These are phyloP conservation scores for Fraxinus velutina DNA, from an alignment of 305 asterid species.

Conservation along the genomic window DNA sequence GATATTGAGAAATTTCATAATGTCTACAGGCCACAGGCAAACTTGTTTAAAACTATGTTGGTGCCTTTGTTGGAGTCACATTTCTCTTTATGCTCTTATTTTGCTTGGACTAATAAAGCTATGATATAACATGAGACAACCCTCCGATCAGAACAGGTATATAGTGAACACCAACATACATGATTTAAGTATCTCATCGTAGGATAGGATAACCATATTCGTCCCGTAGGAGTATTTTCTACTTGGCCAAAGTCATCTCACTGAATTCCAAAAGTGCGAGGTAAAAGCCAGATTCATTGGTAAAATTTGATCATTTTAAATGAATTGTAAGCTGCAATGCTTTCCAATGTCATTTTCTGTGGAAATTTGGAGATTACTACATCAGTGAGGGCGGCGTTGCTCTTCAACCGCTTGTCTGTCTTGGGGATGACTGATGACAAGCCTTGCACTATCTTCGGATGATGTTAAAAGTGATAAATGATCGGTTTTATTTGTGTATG, in stretches of 20 bases:
- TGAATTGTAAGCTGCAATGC: constrained; percentile 42
- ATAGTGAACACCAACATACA: background rate
- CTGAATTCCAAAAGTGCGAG: constrained; percentile 57
- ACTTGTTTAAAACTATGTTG: background rate
- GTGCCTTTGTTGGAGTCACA: background rate
- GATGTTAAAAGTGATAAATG: background rate
- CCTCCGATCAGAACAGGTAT: background rate
- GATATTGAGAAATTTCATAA: background rate
- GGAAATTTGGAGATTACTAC: constrained; percentile 64
- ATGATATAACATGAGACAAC: background rate
- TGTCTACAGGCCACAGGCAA: background rate
- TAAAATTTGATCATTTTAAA: constrained; percentile 49
- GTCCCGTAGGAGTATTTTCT: background rate
- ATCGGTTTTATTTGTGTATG: no score
- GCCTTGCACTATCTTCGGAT: constrained; percentile 45
- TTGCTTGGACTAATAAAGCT: background rate
- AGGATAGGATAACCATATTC: background rate
- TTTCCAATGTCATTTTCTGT: constrained; percentile 36
- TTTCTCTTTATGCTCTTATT: background rate
- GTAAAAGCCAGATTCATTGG: constrained; percentile 67
- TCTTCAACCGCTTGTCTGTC: constrained; percentile 59
- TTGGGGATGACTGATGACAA: constrained; percentile 71
- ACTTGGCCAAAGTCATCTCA: background rate
- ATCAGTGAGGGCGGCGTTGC: constrained; percentile 47
- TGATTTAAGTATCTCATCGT: background rate